Evolutionary conservation across 139 green algal genomes (phyloP).

Genomic region (Chlamydomonas applanata): DNA sequence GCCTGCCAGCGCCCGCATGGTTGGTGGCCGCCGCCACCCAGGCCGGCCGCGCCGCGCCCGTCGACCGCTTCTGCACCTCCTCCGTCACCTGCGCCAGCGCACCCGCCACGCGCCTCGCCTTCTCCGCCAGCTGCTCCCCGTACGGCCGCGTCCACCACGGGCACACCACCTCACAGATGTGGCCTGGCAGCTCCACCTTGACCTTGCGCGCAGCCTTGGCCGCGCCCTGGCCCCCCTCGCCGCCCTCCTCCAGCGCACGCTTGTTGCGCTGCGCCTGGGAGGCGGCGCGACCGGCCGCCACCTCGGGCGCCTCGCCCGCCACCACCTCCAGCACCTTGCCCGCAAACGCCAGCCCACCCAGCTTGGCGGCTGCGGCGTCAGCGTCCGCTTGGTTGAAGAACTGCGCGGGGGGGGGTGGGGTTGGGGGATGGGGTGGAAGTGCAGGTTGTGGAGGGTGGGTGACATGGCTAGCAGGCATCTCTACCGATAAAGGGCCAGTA

Average conservation of each 20-base stretch:
- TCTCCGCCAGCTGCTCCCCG: slow-evolving; percentile 40
- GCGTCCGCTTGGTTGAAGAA: no score
- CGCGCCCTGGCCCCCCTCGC: not conserved
- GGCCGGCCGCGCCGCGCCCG: not conserved
- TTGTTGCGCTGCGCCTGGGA: no score
- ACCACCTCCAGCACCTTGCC: no score
- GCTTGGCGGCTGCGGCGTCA: no score
- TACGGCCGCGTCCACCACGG: slow-evolving; percentile 43
- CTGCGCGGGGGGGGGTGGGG: no score
- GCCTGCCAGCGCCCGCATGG: not conserved
- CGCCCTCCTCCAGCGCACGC: not conserved
- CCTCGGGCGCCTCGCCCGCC: no score
- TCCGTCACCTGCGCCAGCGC: slow-evolving; percentile 24
- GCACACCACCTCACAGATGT: slow-evolving; percentile 40
- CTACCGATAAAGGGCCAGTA: no score
- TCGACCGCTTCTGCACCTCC: slow-evolving; percentile 11
- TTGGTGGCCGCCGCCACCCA: not conserved
- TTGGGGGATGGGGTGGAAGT: no score
- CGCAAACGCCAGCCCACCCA: no score
- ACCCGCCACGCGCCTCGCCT: slow-evolving; percentile 20
- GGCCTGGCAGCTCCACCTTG: not conserved
- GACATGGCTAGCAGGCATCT: no score
- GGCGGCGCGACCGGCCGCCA: no score
- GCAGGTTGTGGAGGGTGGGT: no score
- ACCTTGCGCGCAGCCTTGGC: not conserved